These are phyloP conservation scores for Penicillium nucicola DNA, from an alignment of 495 filamentous ascomycete species.

Conservation along the genomic window DNA sequence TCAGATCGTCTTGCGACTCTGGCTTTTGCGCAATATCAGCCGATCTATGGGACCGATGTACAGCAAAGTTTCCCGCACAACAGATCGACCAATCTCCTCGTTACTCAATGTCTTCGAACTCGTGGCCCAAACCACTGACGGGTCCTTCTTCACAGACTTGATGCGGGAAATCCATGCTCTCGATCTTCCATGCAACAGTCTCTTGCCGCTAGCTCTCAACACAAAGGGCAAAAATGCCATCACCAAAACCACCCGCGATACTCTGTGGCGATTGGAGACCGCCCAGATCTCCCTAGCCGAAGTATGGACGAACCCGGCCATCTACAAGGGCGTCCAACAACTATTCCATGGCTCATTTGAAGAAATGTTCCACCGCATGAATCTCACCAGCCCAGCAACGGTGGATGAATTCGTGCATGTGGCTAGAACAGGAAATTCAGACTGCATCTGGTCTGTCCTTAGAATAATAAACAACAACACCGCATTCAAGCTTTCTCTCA, in stretches of 20 bases:
- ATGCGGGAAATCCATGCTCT: conserved; percentile 30
- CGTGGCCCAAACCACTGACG: background rate
- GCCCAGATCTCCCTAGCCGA: conserved; percentile 24
- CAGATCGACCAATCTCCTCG: conserved; percentile 23
- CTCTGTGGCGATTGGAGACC: conserved; percentile 31
- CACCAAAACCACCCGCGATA: conserved; percentile 20
- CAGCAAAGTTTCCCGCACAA: conserved; percentile 9
- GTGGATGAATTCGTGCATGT: conserved; percentile 26
- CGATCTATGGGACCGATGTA: conserved; percentile 22
- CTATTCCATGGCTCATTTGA: conserved; percentile 30
- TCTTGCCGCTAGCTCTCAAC: conserved; percentile 28
- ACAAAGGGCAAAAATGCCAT: conserved; percentile 22
- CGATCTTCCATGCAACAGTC: conserved; percentile 30
- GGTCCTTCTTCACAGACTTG: conserved; percentile 28
- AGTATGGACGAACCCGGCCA: conserved; percentile 25
- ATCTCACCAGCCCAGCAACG: conserved; percentile 32
- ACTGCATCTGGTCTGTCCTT: conserved; percentile 30
- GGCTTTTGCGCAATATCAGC: conserved; percentile 33
- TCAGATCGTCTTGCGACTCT: conserved; percentile 36
- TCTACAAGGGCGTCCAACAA: conserved; percentile 22
- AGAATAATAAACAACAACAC: conserved; percentile 37
- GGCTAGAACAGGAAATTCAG: conserved; percentile 32
- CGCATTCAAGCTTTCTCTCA: conserved; percentile 36
- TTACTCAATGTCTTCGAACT: conserved; percentile 34
- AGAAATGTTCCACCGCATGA: conserved; percentile 29